Evolutionary conservation across 768 basidiomycete genomes (phyloP).

Genomic region (Tylopilus sp.): DNA sequence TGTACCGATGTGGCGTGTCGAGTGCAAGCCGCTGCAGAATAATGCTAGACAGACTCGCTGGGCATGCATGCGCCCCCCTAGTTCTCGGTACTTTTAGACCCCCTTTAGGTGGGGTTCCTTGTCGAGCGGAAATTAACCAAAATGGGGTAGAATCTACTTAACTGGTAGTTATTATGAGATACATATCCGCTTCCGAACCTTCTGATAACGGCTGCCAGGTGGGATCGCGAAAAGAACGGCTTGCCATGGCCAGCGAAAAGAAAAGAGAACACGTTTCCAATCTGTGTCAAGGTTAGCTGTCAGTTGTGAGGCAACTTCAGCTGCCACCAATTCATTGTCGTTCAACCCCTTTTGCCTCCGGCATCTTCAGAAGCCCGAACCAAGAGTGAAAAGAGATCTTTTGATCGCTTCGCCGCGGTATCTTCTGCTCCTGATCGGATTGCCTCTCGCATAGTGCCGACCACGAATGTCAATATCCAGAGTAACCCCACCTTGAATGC

Average conservation of each 20-base stretch:
- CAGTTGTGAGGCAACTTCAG: not conserved
- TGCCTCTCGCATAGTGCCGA: conserved; percentile 7
- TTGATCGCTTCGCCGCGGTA: conserved; percentile 1
- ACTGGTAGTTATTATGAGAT: too few species aligned
- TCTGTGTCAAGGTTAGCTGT: conserved; percentile 29
- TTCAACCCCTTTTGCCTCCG: conserved; percentile 13
- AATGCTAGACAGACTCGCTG: too few species aligned
- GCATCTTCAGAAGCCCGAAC: conserved; percentile 19
- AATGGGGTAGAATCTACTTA: too few species aligned
- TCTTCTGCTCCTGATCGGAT: conserved; percentile 9
- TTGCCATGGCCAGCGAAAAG: conserved; percentile 59
- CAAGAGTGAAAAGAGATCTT: conserved; percentile 21
- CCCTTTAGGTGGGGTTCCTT: too few species aligned
- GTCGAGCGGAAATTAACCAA: too few species aligned
- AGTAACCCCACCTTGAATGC: conserved; percentile 18
- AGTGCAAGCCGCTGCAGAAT: too few species aligned
- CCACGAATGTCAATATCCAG: not conserved
- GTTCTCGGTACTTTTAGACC: too few species aligned
- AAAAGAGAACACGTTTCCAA: conserved; percentile 50
- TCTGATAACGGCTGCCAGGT: too few species aligned
- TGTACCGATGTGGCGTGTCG: too few species aligned
- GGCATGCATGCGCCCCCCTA: too few species aligned
- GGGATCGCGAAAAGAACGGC: too few species aligned
- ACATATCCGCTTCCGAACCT: too few species aligned
- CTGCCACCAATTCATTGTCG: conserved; percentile 16